These are phyloP conservation scores for Suhomyces guaymorum DNA, from an alignment of 1,139 yeast genomes.

Conservation along the genomic window DNA sequence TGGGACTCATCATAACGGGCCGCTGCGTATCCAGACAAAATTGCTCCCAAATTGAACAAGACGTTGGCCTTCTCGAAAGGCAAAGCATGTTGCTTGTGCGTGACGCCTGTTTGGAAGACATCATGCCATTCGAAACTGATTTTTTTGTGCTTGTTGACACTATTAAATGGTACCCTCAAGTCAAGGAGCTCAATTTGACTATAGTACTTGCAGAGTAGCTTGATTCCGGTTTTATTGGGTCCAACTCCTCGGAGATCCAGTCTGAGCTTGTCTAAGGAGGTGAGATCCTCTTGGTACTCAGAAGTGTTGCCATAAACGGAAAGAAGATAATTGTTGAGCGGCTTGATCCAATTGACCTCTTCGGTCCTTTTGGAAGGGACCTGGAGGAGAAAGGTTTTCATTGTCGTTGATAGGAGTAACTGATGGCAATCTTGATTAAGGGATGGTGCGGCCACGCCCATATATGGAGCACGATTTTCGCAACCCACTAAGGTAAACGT, in stretches of 20 bases:
- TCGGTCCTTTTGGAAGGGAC: constrained; percentile 57
- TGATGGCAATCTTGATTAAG: neutral
- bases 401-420: constrained; percentile 12
- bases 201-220: constrained; percentile 68
- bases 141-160: constrained; percentile 51
- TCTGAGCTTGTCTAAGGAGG: constrained; percentile 58
- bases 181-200: constrained; percentile 82
- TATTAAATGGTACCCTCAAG: constrained; percentile 67
- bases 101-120: constrained; percentile 50
- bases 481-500: too few relatives aligned
- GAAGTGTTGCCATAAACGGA: constrained; percentile 64
- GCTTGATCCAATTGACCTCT: constrained; percentile 64
- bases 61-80: constrained; percentile 91
- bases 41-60: constrained; percentile 60
- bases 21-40: constrained; percentile 51
- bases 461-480: neutral
- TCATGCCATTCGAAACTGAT: constrained; percentile 81
- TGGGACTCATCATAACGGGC: constrained; percentile 45
- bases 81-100: constrained; percentile 52
- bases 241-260: constrained; percentile 60
- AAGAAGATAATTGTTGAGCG: constrained; percentile 59
- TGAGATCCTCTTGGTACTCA: constrained; percentile 59
- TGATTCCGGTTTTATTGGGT: constrained; percentile 50
- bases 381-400: constrained; percentile 40
- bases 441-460: constrained; percentile 1